Base-by-base conservation (phyloP, 2,329 filamentous ascomycete species). In the Xylariaceae sp. region DNA sequence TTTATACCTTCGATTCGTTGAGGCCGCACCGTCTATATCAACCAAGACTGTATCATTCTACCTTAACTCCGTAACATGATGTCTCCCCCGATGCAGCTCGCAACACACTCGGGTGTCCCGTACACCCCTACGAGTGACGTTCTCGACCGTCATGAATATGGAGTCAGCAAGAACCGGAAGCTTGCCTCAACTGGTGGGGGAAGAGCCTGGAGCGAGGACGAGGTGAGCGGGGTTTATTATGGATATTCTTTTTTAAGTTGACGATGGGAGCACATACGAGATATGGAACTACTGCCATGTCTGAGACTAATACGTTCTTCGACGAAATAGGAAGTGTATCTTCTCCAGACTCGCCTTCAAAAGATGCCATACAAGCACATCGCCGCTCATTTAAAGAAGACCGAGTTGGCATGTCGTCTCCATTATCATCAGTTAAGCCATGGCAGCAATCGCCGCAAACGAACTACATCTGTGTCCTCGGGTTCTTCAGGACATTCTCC, bases 291-390 rank as follows among this genome's bases (percentile, higher is more conserved):
- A 20, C 43, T 20, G 37, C 23, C n/a, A 26, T 18, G 2, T 23
- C 49, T 10, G 51, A 41, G 7, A 55, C 52, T 67, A 50, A 63
- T 49, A 50, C 47, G 41, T 20, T 18, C n/a, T 50, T 56, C 40
- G 44, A 20, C 44, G 21, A 44, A 54, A 60, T 61, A 93, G 90
- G 91, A 95, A 76, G 83, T 87, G 55, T 95, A 93, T 73, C 86
- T 95, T 52, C 82, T 95, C 59, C 89, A 92, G 74, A 93, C 89
- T 58, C 89, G 90, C 56, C 84, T 90, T 68, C 89, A 93, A 69
- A 93, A 93, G 77, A 91, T 93, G 86, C 90, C 90, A 0, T 95
- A 95, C 76, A 95, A 93, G 80, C 89, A 93, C 72, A 95, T 95
- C 70, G 90, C 90, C 56, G 85, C 88, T 56, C 88, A 93, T 67